Evolutionary conservation across 345 rosid genomes (phyloP).

Genomic region (Eutrema heterophyllum): DNA sequence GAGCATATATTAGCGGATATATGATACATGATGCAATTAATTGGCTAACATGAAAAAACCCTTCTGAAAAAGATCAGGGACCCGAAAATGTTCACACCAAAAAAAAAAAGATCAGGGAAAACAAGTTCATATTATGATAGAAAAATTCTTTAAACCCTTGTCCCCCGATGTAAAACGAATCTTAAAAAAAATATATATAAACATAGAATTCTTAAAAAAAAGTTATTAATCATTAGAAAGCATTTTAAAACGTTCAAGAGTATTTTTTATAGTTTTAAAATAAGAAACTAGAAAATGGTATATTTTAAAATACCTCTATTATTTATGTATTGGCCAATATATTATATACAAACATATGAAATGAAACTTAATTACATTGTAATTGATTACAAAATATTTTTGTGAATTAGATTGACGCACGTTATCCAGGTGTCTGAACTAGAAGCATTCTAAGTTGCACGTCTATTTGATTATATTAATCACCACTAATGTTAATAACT

Average conservation of each 20-base stretch:
- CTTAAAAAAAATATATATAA: background rate
- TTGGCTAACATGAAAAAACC: background rate
- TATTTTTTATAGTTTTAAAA: background rate
- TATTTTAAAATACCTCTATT: background rate
- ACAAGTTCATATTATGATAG: background rate
- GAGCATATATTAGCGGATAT: background rate
- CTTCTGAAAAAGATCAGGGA: background rate
- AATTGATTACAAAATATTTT: background rate
- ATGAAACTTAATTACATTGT: background rate
- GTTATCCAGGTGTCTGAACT: constrained; percentile 6
- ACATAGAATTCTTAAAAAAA: too few relatives aligned
- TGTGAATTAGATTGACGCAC: background rate
- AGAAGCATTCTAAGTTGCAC: constrained; percentile 1
- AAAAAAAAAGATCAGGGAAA: background rate
- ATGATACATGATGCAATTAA: constrained; percentile 1
- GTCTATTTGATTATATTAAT: background rate
- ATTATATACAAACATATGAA: background rate
- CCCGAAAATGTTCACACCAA: too few relatives aligned
- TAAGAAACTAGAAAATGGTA: background rate
- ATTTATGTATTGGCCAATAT: background rate
- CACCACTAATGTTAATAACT: background rate
- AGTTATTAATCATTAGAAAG: too few relatives aligned
- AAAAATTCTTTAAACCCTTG: background rate
- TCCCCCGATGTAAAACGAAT: background rate
- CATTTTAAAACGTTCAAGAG: background rate